Percentiles rank a stretch among this genome's conserved stretches.
phyloP scores from a whole-genome alignment of 2,329 filamentous ascomycete genomes.

The Fusarium burgessii region DNA sequence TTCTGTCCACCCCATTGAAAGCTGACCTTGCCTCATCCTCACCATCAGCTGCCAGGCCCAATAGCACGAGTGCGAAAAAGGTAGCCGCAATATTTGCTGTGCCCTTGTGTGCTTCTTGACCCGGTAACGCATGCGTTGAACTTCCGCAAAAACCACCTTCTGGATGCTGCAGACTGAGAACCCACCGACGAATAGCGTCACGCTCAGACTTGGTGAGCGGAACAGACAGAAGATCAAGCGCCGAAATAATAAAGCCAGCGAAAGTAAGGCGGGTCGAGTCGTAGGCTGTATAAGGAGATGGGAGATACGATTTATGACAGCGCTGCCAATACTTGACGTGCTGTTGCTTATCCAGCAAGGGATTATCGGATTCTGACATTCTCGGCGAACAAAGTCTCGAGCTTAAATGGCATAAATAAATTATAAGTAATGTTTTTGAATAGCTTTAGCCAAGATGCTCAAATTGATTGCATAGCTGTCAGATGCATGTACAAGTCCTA shows the following conservation, averaged over 20 bases:
- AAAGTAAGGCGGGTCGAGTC: slow-evolving; percentile 93
- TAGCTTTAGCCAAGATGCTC: neutral
- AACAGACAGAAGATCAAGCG: slow-evolving; percentile 81
- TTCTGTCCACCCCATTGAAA: slow-evolving; percentile 74
- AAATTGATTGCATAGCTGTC: neutral
- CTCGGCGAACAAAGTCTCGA: neutral
- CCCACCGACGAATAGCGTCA: slow-evolving; percentile 73
- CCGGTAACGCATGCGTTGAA: slow-evolving; percentile 68
- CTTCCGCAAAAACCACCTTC: slow-evolving; percentile 90
- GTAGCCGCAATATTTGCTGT: slow-evolving; percentile 85
- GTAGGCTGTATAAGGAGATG: slow-evolving; percentile 84
- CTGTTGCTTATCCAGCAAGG: slow-evolving; percentile 67
- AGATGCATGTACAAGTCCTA: slow-evolving; percentile 15
- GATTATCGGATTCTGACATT: slow-evolving; percentile 39
- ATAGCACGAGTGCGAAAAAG: slow-evolving; percentile 83
- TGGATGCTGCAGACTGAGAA: slow-evolving; percentile 87
- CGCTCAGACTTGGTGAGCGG: slow-evolving; percentile 64
- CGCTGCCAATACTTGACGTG: slow-evolving; percentile 95
- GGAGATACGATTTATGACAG: slow-evolving; percentile 84
- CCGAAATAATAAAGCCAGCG: slow-evolving; percentile 88
- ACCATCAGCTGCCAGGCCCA: slow-evolving; percentile 66
- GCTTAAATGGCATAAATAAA: neutral
- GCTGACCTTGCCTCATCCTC: slow-evolving; percentile 56
- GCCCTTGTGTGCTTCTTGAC: slow-evolving; percentile 59
- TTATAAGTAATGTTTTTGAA: neutral